Conservation (phyloP, 768 basidiomycete species). For the Boletellus emodensis region DNA sequence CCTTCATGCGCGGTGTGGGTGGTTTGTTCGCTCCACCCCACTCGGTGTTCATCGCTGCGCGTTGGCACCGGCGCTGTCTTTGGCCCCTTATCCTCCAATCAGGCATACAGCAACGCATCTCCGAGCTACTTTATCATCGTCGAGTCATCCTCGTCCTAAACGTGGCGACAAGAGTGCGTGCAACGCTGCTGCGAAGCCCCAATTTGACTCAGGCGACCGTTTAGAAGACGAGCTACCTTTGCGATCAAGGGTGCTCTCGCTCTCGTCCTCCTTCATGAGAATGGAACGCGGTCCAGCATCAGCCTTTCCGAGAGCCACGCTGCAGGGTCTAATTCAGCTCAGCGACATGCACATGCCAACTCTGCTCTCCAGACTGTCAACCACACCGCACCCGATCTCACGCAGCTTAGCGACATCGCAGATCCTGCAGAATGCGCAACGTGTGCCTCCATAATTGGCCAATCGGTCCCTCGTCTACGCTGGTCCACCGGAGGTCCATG, state of each 20-base stretch:
- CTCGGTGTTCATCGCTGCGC: too few species aligned
- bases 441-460: conserved; percentile 19
- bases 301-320: conserved; percentile 20
- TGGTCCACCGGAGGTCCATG: conserved; percentile 22
- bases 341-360: conserved; percentile 21
- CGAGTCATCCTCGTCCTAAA: too few species aligned
- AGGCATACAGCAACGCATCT: not conserved
- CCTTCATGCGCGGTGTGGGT: too few species aligned
- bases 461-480: conserved; percentile 14
- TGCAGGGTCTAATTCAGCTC: conserved; percentile 26
- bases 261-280: conserved; percentile 23
- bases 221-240: conserved; percentile 20
- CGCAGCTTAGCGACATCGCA: conserved; percentile 18
- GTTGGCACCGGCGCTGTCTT: too few species aligned
- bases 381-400: conserved; percentile 18
- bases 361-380: conserved; percentile 8
- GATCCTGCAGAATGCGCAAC: conserved; percentile 21
- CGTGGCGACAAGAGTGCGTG: not conserved
- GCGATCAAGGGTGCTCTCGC: conserved; percentile 26
- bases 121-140: conserved; percentile 17
- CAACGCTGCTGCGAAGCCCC: not conserved
- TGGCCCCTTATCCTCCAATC: too few species aligned
- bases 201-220: conserved; percentile 20
- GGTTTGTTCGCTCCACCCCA: too few species aligned
- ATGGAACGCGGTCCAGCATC: conserved; percentile 23